Conservation (phyloP, 257 asterid species). For the Solanum okadae region DNA sequence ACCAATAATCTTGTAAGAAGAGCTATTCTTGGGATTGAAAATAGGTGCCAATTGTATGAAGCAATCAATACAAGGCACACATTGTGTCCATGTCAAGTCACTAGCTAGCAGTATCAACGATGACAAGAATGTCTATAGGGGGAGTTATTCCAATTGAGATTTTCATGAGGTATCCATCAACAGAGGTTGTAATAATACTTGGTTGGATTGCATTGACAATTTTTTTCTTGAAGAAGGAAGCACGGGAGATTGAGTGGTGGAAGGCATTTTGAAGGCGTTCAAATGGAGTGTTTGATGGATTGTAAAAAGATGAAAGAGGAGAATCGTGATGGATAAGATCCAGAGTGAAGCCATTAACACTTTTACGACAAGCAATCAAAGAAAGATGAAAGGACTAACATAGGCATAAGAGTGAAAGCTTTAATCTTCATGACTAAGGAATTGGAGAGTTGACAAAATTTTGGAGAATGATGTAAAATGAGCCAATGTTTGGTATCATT, state of each 20-base stretch:
- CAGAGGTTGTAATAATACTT: not conserved
- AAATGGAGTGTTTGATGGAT: conserved; percentile 5
- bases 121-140: not conserved
- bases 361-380: not conserved
- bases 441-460: not conserved
- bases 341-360: conserved; percentile 1
- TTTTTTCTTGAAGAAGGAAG: not conserved
- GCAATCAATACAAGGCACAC: not conserved
- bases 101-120: conserved; percentile 16
- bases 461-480: not conserved
- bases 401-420: not conserved
- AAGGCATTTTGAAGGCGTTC: conserved; percentile 1
- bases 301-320: conserved; percentile 15
- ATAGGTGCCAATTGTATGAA: no score
- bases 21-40: no score
- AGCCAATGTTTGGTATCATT: not conserved
- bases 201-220: not conserved
- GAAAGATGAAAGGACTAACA: not conserved
- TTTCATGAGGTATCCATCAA: conserved; percentile 12
- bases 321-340: conserved; percentile 22
- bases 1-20: no score
- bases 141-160: conserved; percentile 18
- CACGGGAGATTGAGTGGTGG: conserved; percentile 8
- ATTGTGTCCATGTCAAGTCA: conserved; percentile 18
- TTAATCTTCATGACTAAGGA: not conserved